Conservation (phyloP, 306 rosid genomes). For the apple (Malus domestica) region ASM211411v1 NC_041804.1:453501-454000, state of each 20-base stretch:
- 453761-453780: slow-evolving; percentile 37
- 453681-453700: slow-evolving; percentile 22
- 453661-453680: slow-evolving; percentile 43
- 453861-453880: not conserved
- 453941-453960: too few species aligned
- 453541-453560: slow-evolving; percentile 51
- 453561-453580: slow-evolving; percentile 59
- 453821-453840: not conserved
- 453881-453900: too few species aligned
- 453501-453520: slow-evolving; percentile 67
- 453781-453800: not conserved
- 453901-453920: too few species aligned
- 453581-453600: slow-evolving; percentile 60
- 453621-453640: slow-evolving; percentile 67
- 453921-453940: too few species aligned
- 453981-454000: not conserved
- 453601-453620: slow-evolving; percentile 56
- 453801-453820: not conserved
- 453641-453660: slow-evolving; percentile 94
- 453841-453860: not conserved
- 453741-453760: slow-evolving; percentile 39
- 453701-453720: slow-evolving; percentile 28
- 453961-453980: not conserved
- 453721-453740: slow-evolving; percentile 43
- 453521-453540: slow-evolving; percentile 68